Base-by-base conservation (phyloP, 2,329 filamentous ascomycete genomes). In the Chrysosporium keratinophilum region DNA sequence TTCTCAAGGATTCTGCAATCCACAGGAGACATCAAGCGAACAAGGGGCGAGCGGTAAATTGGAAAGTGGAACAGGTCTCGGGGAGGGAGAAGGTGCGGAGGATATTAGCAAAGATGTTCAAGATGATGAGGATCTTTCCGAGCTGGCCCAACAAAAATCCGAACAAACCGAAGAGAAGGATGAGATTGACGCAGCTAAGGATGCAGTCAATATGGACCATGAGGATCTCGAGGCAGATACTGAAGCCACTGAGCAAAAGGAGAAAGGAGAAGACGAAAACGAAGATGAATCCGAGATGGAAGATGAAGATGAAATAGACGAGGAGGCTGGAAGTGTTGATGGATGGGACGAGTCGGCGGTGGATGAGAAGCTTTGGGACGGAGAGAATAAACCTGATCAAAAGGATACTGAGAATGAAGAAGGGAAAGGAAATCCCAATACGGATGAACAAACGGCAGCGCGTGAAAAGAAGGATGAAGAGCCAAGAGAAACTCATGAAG, bases 281-380 rank as follows among this genome's bases (percentile, higher is more conserved):
- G 49, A 44, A 15, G 76, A 82, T 10, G 74, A 78, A 7, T 80
- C 78, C 12, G 78, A 79, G 1, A 80, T 81, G 19, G 80, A 82
- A 15, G 79, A 79, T 1, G 79, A 79, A 40, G 79, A 84, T 50
- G 76, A 84, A 9, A 84, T 94, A 66, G 89, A 96, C 59, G 90
- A 95, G 62, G 88, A 97, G 69, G 80, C 86, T 4, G 93, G 90
- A 1, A 86, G 89, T 63, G 89, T 97, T 10, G 88, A 96, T 71
- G 88, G 95, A 63, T 76, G 95, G 41, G 91, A 95, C 61, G 85
- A 88, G 11, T 86, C 83, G 14, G 87, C 91, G 17, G 86, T 97
- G 1, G 94, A 98, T 66, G 94, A 98, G 73, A 98, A 97, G 76
- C 89, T 97, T 80, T 98, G 93, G 93, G 90, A 98, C 69, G 90